Conservation (phyloP, 192 early-diverging fungal species). For the Backusella luteola region DNA sequence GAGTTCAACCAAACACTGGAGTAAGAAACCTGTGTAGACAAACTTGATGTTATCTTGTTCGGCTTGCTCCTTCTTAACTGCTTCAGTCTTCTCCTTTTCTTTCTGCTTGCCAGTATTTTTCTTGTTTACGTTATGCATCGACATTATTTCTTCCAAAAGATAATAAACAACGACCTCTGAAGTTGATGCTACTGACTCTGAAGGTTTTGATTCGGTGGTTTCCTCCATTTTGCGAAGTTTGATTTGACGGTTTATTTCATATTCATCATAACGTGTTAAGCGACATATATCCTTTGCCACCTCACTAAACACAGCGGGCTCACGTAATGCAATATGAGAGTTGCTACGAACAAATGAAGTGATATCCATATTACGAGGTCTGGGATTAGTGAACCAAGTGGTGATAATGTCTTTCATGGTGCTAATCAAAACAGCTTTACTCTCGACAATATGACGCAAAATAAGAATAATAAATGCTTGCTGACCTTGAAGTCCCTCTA, state of each 20-base stretch:
- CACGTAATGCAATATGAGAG: conserved; percentile 63
- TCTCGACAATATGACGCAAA: conserved; percentile 87
- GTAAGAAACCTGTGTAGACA: conserved; percentile 71
- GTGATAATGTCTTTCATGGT: conserved; percentile 77
- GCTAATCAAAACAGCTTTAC: conserved; percentile 53
- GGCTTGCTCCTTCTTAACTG: neutral
- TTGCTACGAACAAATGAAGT: conserved; percentile 68
- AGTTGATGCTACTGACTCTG: neutral
- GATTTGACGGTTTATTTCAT: conserved; percentile 59
- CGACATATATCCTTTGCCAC: conserved; percentile 62
- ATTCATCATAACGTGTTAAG: conserved; percentile 51
- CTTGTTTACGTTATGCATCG: neutral
- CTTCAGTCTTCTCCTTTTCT: conserved; percentile 20
- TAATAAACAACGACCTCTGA: conserved; percentile 27
- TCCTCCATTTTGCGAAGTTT: conserved; percentile 40
- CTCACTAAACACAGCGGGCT: conserved; percentile 64
- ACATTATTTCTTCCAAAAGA: conserved; percentile 25
- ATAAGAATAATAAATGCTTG: conserved; percentile 81
- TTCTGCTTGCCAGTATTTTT: neutral
- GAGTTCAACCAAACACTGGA: conserved; percentile 87
- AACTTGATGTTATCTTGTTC: conserved; percentile 26
- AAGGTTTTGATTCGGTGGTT: conserved; percentile 17
- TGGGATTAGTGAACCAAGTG: conserved; percentile 71
- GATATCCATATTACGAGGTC: conserved; percentile 65
- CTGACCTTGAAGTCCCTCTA: conserved; percentile 74